Conservation (phyloP, 306 rosid species). For the Canavalia gladiata region DNA sequence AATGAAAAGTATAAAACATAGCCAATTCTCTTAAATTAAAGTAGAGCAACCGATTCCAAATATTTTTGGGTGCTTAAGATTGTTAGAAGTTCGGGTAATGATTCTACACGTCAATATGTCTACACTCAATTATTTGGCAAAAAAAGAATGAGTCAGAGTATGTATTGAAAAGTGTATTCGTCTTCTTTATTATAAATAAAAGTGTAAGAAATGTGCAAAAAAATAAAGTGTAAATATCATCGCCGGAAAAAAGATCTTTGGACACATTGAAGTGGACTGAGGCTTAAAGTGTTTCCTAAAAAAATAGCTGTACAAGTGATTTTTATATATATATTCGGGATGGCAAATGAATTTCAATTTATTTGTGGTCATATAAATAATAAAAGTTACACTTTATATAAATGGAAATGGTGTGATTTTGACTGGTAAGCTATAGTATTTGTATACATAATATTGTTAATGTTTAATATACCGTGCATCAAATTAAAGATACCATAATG, state of each 20-base stretch:
- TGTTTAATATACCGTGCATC: neutral
- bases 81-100: neutral
- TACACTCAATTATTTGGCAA: neutral
- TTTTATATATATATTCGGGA: too few relatives aligned
- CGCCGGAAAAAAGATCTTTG: neutral
- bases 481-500: neutral
- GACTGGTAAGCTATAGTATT: neutral
- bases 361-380: too few relatives aligned
- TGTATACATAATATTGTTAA: neutral
- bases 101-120: neutral
- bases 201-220: neutral
- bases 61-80: conserved; percentile 3
- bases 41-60: neutral
- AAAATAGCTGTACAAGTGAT: too few relatives aligned
- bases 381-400: too few relatives aligned
- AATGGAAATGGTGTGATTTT: too few relatives aligned
- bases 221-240: neutral
- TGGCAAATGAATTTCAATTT: too few relatives aligned
- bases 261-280: neutral
- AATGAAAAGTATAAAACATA: conserved; percentile 3
- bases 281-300: neutral
- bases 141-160: neutral
- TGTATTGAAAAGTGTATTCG: neutral
- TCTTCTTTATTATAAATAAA: neutral
- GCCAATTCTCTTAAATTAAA: conserved; percentile 6